Evolutionary conservation across 1,284 basidiomycete genomes (phyloP), one percentile per base, ranked within the genome.

Genomic region (Boletus calvinii): DNA sequence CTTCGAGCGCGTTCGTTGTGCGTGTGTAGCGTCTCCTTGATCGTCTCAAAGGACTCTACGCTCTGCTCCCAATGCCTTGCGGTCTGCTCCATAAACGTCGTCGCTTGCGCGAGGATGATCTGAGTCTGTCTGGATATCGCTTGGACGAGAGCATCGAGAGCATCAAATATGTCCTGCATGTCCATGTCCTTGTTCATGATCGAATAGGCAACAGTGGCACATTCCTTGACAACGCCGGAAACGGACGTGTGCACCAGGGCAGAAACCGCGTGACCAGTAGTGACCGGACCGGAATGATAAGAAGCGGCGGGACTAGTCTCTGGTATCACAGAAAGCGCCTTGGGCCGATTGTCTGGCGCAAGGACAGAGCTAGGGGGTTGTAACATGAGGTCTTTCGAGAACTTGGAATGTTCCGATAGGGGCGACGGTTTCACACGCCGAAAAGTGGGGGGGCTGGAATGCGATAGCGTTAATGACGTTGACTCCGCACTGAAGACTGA

Each of bases 1-100:
- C 65, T 69, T 62, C 77, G 77, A 44, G 87, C 87, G 7, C 73
- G 75, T 39, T 77, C 73, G 58, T 88, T 80, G 31, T 81, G 75
- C 41, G 69, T 68, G 17, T 74, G 69, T 8, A 89, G 62, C 10
- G 74, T 71, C 29, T 79, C 77, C 35, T 59, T 69, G 31, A 67
- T 44, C 29, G 18, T 46, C 41, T 67, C 68, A 13, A 68, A 42
- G 6, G 61, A 67, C 37, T 60, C 57, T 9, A 40, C 52, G 18
- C 48, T 42, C 46, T 59, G 69, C 48, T 64, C 66, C 37, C 56
- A 36, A 9, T 77, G 73, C 40, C 71, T 72, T 62, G 73, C 74
- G 13, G 79, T 81, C 41, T 81, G 74, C 51, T 74, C 70, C 44
- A 80, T 65, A 44, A 78, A 66, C 18, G 59, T 59, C 30, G 73